Base-by-base conservation (phyloP, 2,329 filamentous ascomycete genomes). In the Verruconis gallopava region DNA sequence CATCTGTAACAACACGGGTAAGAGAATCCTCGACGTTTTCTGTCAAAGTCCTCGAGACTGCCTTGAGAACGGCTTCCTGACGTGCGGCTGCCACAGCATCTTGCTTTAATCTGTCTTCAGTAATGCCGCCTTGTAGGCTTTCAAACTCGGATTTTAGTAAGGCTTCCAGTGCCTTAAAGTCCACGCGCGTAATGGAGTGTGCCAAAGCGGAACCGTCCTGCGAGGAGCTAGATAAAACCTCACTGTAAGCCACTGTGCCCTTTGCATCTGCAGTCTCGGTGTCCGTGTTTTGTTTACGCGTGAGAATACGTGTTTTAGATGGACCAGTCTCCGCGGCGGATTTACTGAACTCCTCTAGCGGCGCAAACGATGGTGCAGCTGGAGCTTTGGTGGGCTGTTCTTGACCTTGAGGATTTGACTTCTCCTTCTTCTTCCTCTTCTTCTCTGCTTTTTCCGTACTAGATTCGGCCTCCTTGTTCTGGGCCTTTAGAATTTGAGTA, bases 1-100 rank as follows among this genome's bases (percentile, higher is more conserved):
- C 81, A 37, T 77, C 72, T 37, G 76, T 74, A 39, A 94, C 79
- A 50, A 93, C 83, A 46, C 77, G 78, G 46, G 77, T 71, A 28
- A 95, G 71, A 17, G 84, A 83, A 52, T 81, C 79, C 59, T 85
- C 79, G 18, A 84, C 74, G 44, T 83, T 83, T 46, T 80, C 77
- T 9, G 75, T 75, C 35, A 85, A 60, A 2, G 79, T 82, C 47
- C 67, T 73, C 1, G 79, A 82, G 3, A 84, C 74, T 41, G 83
- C 61, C 20, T 76, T 75, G 34, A 85, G 68, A 15, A 84, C 68
- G 32, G 78, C 75, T 50, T 83, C 77, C 53, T 82, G 78, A 54
- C 79, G 77, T n/a, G 76, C 72, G 32, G 70, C 66, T 30, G 71
- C 69, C 14, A 76, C 69, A 39, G 75, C 74, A 53, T 79, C 75